Base-by-base conservation (phyloP, 768 basidiomycete genomes). In the Clathrus columnatus region DNA sequence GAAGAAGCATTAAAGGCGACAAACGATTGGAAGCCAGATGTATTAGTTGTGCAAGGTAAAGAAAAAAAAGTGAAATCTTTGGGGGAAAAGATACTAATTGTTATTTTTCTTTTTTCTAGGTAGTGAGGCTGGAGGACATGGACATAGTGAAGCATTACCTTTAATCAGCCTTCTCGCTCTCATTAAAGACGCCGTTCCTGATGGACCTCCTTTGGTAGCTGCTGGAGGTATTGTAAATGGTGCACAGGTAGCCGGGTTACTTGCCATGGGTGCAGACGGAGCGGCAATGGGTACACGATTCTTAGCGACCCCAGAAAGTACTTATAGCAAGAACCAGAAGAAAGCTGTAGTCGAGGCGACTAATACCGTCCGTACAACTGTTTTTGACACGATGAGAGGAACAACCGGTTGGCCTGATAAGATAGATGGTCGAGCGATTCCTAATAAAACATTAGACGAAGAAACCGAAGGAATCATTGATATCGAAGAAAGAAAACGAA, bases 61-160 rank as follows among this genome's bases (percentile, higher is more conserved):
- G 54, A 8, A 10, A 1, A 29, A 17, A 23, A 20, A 11, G 17
- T 51, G 17, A 11, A 18, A 6, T 23, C 42, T 27, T 29, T 48
- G 32, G 17, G 26, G 27, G 32, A n/a, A 10, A 24, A 21, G n/a
- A 7, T n/a, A n/a, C n/a, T n/a, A n/a, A n/a, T n/a, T 16, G n/a
- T 52, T 17, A 20, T 26, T 29, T 5, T 11, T n/a, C 7, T 49
- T 5, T 26, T 56, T 17, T 53, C 30, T 63, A 91, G 89, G 89
- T 4, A 79, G 74, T 54, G 90, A 92, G 68, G 79, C 86, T 36
- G 90, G 90, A 7, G 90, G 90, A 24, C 90, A 91, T 67, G 87
- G 86, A 6, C 68, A 74, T 47, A 60, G 68, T 20, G 63, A 73
- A 41, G 79, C 84, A 6, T 76, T 78, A 32, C 80, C 88, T 1